phyloP scores from a whole-genome alignment of 1,284 basidiomycete species.

The Lignosus rhinocerotis region DNA sequence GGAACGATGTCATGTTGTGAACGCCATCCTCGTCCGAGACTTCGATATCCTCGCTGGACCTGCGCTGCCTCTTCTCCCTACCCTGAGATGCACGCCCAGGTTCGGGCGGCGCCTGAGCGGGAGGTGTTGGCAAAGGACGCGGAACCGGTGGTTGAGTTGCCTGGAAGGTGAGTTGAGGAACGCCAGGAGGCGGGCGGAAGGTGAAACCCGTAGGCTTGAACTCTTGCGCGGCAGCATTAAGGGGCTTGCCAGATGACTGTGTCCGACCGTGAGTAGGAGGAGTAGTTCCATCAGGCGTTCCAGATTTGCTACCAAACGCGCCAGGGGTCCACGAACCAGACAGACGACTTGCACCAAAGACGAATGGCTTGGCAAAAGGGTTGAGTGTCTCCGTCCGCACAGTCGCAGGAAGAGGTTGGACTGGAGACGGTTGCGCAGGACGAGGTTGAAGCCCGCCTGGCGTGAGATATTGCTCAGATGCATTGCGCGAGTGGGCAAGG shows the following conservation, averaged over 20 bases:
- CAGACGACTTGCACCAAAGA: slow-evolving; percentile 53
- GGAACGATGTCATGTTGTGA: slow-evolving; percentile 68
- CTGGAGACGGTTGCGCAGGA: slow-evolving; percentile 9
- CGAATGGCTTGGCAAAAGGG: slow-evolving; percentile 78
- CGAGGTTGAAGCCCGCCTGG: slow-evolving; percentile 26
- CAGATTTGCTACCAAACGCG: slow-evolving; percentile 25
- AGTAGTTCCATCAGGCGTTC: slow-evolving; percentile 6
- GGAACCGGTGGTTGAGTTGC: slow-evolving; percentile 26
- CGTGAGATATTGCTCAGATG: slow-evolving; percentile 40
- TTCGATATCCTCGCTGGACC: slow-evolving; percentile 41
- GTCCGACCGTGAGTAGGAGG: slow-evolving; percentile 51
- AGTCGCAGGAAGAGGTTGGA: slow-evolving; percentile 21
- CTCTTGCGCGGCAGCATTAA: slow-evolving; percentile 77
- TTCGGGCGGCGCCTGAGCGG: slow-evolving; percentile 27
- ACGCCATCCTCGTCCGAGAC: slow-evolving; percentile 47
- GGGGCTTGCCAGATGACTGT: slow-evolving; percentile 62
- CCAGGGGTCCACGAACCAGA: slow-evolving; percentile 25
- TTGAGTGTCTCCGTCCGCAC: slow-evolving; percentile 52
- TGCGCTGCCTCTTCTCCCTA: slow-evolving; percentile 73
- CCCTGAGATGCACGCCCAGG: slow-evolving; percentile 52
- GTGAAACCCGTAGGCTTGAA: slow-evolving; percentile 76
- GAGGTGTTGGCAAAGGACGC: slow-evolving; percentile 37
- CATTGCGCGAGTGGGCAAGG: slow-evolving; percentile 60
- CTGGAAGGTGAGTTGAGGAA: slow-evolving; percentile 55
- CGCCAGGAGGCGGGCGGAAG: slow-evolving; percentile 67